A percentile compares a stretch with the other conserved stretches of the same genome.
phyloP scores from a whole-genome alignment of 106 monocot species.

The Allium fistulosum region DNA sequence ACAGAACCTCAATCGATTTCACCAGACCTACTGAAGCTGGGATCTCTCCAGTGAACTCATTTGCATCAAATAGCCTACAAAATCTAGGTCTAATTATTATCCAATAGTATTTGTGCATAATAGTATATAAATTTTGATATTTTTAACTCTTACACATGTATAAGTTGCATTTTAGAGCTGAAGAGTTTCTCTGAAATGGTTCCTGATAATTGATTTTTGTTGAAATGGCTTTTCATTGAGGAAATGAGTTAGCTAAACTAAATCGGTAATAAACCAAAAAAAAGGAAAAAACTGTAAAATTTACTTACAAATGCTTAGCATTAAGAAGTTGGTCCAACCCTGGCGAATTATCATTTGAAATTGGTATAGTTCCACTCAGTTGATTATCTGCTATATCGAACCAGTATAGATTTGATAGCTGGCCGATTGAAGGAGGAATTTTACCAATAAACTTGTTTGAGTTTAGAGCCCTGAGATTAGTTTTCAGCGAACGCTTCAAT shows the following conservation, averaged over 20 bases:
- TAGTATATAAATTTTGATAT: neutral
- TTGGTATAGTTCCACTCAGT: constrained; percentile 40
- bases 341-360: constrained; percentile 28
- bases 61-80: constrained; percentile 6
- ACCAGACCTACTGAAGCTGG: constrained; percentile 6
- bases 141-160: constrained; percentile 61
- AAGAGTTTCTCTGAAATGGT: constrained; percentile 47
- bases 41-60: constrained; percentile 1
- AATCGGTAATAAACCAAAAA: neutral
- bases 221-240: constrained; percentile 68
- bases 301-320: constrained; percentile 64
- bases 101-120: neutral
- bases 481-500: neutral
- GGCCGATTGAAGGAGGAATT: constrained; percentile 44
- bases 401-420: constrained; percentile 35
- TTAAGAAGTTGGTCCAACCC: constrained; percentile 52
- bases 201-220: constrained; percentile 74
- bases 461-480: constrained; percentile 44
- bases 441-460: constrained; percentile 48
- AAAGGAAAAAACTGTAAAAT: neutral
- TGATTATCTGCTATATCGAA: constrained; percentile 39
- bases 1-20: constrained; percentile 10
- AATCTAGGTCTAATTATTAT: neutral
- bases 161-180: constrained; percentile 48
- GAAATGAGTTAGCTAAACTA: neutral